Evolutionary conservation across 2,329 filamentous ascomycete species (phyloP), one percentile per base, ranked within the genome.

Genomic region (Epicoccum nigrum): DNA sequence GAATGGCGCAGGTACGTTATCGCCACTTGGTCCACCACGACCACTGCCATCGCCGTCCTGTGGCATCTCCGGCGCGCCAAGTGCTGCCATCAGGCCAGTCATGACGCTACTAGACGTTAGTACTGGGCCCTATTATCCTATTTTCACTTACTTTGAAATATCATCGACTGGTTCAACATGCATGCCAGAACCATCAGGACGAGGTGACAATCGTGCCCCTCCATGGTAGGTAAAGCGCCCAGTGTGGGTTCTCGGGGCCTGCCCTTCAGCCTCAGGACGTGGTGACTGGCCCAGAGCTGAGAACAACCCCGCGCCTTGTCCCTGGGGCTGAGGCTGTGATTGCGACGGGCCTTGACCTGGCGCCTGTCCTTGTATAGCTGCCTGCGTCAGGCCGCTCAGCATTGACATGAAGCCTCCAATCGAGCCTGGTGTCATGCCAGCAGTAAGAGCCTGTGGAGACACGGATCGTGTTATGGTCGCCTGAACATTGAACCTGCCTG

Each of bases 171-270:
- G 78, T 46, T 75, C 72, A n/a, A 71, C 64, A 46, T 70, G 74
- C 13, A 77, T 74, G 56, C 81, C 81, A 31, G 81, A 75, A 21
- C 71, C 71, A 60, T 82, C 74, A 63, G 84, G 76, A 56, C 81
- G 77, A 27, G 83, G 82, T 44, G 69, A 71, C 34, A 83, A 63
- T 40, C 76, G 75, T 5, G 68, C 66, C 17, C 63, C 65, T 19
- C 65, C 58, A 13, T 64, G 60, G 37, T 74, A 73, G 16, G 62
- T 65, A 34, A 72, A 73, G 15, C 68, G 54, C 31, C 58, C 51
- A 4, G 58, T 55, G 7, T 54, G 60, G 7, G 56, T 50, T 34
- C 55, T 56, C 45, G 54, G 35, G 12, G 54, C 53, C 42, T 56
- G 56, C 16, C 44, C 57, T 45, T 58, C 49, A 27, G 56, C 32